These are phyloP conservation scores for Pestalotiopsis sp. DNA, from an alignment of 2,329 filamentous ascomycete genomes.

Conservation along the genomic window DNA sequence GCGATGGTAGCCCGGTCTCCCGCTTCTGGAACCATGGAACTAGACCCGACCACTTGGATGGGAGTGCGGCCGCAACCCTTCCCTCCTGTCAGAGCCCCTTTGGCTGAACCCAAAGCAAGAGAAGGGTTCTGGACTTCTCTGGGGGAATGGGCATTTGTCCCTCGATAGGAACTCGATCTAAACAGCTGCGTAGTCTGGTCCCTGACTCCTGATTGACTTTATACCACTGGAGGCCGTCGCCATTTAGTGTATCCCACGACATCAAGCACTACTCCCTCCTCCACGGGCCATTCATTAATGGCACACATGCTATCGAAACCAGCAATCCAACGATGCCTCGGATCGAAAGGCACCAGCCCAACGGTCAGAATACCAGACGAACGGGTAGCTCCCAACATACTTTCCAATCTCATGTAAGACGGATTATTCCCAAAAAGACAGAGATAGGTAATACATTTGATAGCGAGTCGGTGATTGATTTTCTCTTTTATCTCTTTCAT, in stretches of 20 bases:
- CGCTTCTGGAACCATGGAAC: not conserved
- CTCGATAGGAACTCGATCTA: not conserved
- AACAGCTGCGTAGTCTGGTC: not conserved
- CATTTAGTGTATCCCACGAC: not conserved
- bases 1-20: not conserved
- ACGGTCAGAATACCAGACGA: too few relatives aligned
- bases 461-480: too few relatives aligned
- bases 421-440: too few relatives aligned
- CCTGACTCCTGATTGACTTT: not conserved
- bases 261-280: not conserved
- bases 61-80: not conserved
- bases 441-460: too few relatives aligned
- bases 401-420: too few relatives aligned
- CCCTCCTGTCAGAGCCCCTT: not conserved
- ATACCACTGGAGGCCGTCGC: not conserved
- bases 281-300: not conserved
- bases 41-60: not conserved
- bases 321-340: too few relatives aligned
- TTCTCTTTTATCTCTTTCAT: too few relatives aligned
- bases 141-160: not conserved
- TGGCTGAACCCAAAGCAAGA: not conserved
- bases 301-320: too few relatives aligned
- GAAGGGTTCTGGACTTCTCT: not conserved
- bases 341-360: too few relatives aligned
- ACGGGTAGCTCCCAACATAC: too few relatives aligned